Conservation (phyloP, 345 rosid genomes). For the Brassica juncea region DNA sequence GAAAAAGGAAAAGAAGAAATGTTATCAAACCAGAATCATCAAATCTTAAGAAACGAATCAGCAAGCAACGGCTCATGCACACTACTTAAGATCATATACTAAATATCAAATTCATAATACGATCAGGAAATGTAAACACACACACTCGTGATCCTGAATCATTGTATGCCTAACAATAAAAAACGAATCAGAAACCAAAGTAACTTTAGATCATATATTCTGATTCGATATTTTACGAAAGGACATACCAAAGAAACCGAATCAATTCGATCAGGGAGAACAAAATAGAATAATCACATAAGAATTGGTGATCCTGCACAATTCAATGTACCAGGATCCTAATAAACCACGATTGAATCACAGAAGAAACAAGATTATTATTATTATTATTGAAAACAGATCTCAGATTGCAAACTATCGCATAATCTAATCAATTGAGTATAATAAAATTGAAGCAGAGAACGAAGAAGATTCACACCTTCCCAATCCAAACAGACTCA, state of each 20-base stretch:
- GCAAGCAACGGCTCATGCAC: background rate
- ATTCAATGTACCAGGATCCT: background rate
- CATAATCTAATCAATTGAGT: background rate
- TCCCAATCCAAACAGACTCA: constrained; percentile 1
- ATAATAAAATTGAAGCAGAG: background rate
- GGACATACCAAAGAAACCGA: too few relatives aligned
- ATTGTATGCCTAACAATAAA: background rate
- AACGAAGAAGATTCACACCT: background rate
- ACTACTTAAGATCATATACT: too few relatives aligned
- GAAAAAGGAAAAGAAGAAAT: background rate
- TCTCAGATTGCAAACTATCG: background rate
- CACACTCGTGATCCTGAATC: too few relatives aligned
- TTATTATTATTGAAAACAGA: background rate
- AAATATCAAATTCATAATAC: background rate
- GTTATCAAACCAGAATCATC: constrained; percentile 1
- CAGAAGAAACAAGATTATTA: background rate
- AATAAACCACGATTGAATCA: background rate
- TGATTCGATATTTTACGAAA: background rate
- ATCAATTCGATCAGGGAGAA: background rate
- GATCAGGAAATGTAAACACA: too few relatives aligned
- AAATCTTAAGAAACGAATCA: background rate
- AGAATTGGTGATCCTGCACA: background rate
- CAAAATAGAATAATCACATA: background rate
- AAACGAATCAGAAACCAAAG: background rate
- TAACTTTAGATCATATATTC: background rate